These are phyloP conservation scores for Prunus yedoensis DNA, from an alignment of 331 rosid species.

Conservation along the genomic window DNA sequence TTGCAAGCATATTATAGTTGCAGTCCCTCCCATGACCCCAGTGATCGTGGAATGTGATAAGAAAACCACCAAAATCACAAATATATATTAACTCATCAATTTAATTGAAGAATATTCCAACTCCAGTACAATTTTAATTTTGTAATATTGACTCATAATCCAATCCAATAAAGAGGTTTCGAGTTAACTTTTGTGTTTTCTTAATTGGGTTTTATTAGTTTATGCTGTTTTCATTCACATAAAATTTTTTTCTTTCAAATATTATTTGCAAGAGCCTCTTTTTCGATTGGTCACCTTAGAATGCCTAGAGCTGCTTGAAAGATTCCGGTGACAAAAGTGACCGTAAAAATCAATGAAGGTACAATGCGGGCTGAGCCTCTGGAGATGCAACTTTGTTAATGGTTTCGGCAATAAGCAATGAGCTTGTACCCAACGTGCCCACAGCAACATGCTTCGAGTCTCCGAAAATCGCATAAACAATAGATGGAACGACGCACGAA, in stretches of 20 bases:
- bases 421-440: slow-evolving; percentile 81
- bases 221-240: too few species aligned
- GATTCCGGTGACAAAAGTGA: slow-evolving; percentile 66
- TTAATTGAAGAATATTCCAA: too few species aligned
- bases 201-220: too few species aligned
- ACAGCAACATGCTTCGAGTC: slow-evolving; percentile 85
- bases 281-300: slow-evolving; percentile 44
- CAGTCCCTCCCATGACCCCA: slow-evolving; percentile 93
- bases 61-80: slow-evolving; percentile 70
- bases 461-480: slow-evolving; percentile 68
- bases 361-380: slow-evolving; percentile 34
- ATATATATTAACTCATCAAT: too few species aligned
- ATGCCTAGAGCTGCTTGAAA: slow-evolving; percentile 55
- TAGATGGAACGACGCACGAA: slow-evolving; percentile 77
- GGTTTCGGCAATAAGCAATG: slow-evolving; percentile 51
- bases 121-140: too few species aligned
- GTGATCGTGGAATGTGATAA: slow-evolving; percentile 82
- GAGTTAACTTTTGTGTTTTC: too few species aligned
- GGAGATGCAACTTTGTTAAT: slow-evolving; percentile 46
- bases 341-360: slow-evolving; percentile 62
- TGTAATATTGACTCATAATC: too few species aligned
- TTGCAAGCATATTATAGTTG: slow-evolving; percentile 56
- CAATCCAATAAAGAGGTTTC: too few species aligned
- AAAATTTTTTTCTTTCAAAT: too few species aligned
- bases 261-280: too few species aligned